Evolutionary conservation across 23 red algal genomes (phyloP), one percentile per base, ranked within the genome.

Genomic region (Cyanidium caldarium): DNA sequence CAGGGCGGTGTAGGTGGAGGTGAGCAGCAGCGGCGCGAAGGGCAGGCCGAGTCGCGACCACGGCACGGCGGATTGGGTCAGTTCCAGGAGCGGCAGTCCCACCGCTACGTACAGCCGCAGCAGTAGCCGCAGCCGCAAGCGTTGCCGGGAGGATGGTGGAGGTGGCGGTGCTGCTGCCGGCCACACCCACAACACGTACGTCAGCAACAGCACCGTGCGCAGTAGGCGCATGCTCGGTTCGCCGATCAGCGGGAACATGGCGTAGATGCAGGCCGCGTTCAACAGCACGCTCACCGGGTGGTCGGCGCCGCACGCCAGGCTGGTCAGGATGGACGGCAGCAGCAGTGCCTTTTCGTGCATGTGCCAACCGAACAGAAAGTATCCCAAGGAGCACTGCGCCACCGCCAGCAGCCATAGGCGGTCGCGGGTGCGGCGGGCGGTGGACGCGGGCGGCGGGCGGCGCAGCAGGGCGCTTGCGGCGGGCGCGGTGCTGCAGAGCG

Each of bases 281-380:
- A 77, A 23, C 20, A 29, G 14, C 25, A 33, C 40, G 10, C 2
- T 35, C 16, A 66, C 57, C 3, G 34, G 39, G 14, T 34, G 58
- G 12, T 20, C 31, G 34, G 25, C 56, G 21, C 34, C 57, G 5
- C 19, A 14, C 31, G 13, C 34, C 36, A 31, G 41, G 16, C 51
- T 17, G n/a, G 44, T 16, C 23, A 56, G 57, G 16, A 67, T 13
- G 15, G 7, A 17, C 26, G 34, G 40, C 26, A 77, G 51, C 15
- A 81, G 21, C 3, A 81, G 39, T 1, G 77, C 77, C 61, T 81
- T 81, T 61, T 81, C 77, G 69, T 81, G 77, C 2, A 81, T 45
- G 67, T 81, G 77, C 65, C 66, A 81, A 2, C 77, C 77, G 51
- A 81, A 81, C 29, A 81, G 33, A 36, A 81, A 81, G 16, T 14